Conservation (phyloP, 2,329 filamentous ascomycete species). For the Colletotrichum sojae region DNA sequence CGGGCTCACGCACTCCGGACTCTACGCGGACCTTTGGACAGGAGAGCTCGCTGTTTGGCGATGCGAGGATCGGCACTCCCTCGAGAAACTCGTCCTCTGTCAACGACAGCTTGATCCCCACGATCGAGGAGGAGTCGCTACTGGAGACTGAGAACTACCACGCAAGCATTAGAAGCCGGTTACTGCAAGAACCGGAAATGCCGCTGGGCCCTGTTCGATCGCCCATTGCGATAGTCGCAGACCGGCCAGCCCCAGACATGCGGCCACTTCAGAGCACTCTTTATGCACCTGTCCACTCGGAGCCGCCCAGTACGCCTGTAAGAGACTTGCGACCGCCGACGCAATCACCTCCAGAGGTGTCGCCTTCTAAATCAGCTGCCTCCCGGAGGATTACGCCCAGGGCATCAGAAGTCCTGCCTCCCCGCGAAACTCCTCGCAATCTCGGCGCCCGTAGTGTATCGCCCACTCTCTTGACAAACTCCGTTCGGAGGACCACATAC, state of each 20-base stretch:
- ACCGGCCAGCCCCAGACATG: neutral
- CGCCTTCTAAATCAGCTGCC: neutral
- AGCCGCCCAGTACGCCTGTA: constrained; percentile 23
- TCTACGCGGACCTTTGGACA: constrained; percentile 37
- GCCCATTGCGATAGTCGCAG: constrained; percentile 20
- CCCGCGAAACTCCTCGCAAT: neutral
- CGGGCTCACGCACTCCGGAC: constrained; percentile 12
- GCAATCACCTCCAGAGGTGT: neutral
- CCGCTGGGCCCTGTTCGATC: constrained; percentile 12
- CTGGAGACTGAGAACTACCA: neutral
- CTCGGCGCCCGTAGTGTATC: neutral
- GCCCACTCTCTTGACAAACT: too few relatives aligned
- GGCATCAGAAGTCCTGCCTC: neutral
- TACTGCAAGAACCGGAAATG: constrained; percentile 12
- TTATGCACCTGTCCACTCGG: neutral
- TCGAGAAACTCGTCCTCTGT: neutral
- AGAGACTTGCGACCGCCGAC: neutral
- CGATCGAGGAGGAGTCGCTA: constrained; percentile 28
- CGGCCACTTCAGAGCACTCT: neutral
- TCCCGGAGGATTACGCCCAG: neutral
- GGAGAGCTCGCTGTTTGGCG: constrained; percentile 38
- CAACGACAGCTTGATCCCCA: neutral
- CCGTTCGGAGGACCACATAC: too few relatives aligned
- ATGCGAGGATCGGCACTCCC: constrained; percentile 19
- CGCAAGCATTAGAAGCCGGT: neutral